Conservation (phyloP, 495 filamentous ascomycete species). For the Opeltia flavorubescens region DNA sequence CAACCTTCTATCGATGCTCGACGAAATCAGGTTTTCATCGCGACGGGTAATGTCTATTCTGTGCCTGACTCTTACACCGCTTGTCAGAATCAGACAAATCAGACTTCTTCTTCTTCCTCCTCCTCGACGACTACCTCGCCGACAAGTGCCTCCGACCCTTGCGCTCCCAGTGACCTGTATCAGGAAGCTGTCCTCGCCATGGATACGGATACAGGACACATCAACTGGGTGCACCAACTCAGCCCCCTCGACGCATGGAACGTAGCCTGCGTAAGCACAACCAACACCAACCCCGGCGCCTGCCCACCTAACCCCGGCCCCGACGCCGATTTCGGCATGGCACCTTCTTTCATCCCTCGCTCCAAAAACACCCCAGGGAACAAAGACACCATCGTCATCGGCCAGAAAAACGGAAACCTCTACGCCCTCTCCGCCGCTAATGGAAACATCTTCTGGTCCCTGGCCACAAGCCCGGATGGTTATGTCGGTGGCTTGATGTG, state of each 20-base stretch:
- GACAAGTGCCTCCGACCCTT: conserved; percentile 7
- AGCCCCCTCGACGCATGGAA: conserved; percentile 20
- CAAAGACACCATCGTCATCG: conserved; percentile 21
- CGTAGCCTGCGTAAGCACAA: conserved; percentile 16
- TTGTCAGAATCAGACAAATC: conserved; percentile 13
- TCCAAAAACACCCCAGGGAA: conserved; percentile 2
- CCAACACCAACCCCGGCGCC: conserved; percentile 6
- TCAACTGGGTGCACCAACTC: conserved; percentile 21
- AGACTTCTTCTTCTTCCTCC: background rate
- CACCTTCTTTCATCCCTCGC: conserved; percentile 22
- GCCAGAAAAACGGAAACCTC: conserved; percentile 28
- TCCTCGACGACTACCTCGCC: background rate
- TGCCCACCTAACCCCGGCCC: conserved; percentile 23
- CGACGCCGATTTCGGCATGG: conserved; percentile 31
- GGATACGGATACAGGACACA: conserved; percentile 17
- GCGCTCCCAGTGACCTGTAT: conserved; percentile 17
- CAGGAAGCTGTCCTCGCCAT: conserved; percentile 23
- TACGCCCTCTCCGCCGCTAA: conserved; percentile 20
- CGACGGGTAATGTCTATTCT: conserved; percentile 24
- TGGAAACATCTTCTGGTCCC: conserved; percentile 21
- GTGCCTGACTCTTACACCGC: conserved; percentile 10
- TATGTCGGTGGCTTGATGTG: conserved; percentile 21
- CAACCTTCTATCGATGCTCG: conserved; percentile 25
- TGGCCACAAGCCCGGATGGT: conserved; percentile 16
- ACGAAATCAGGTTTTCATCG: conserved; percentile 25